A percentile compares a stretch with the other conserved stretches of the same genome.
Evolutionary conservation across 2,329 filamentous ascomycete species (phyloP).

Genomic region (Laburnicola sp.): DNA sequence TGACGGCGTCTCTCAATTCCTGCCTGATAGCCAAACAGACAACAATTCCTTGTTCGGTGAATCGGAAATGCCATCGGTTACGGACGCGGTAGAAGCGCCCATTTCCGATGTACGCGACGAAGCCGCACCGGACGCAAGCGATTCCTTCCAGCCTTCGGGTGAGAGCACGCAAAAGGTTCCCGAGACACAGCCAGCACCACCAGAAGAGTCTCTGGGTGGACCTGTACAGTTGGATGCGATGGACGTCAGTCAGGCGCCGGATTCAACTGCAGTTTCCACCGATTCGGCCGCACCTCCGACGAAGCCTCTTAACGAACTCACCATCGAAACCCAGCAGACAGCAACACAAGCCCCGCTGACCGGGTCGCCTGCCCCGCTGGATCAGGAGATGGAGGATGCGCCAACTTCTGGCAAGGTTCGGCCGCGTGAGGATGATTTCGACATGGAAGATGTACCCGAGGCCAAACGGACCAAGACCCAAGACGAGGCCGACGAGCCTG

Average conservation of each 20-base stretch:
- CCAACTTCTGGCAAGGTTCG: constrained; percentile 57
- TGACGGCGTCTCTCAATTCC: constrained; percentile 48
- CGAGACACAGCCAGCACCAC: constrained; percentile 30
- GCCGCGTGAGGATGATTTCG: constrained; percentile 74
- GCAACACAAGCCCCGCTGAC: constrained; percentile 19
- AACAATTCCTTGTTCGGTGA: constrained; percentile 46
- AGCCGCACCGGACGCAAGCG: constrained; percentile 18
- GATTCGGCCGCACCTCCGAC: constrained; percentile 29
- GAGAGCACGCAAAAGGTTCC: constrained; percentile 37
- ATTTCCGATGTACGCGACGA: constrained; percentile 43
- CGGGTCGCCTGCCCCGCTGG: constrained; percentile 29
- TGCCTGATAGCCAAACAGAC: constrained; percentile 47
- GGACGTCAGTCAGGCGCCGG: constrained; percentile 29
- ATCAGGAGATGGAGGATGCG: constrained; percentile 46
- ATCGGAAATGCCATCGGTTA: constrained; percentile 36
- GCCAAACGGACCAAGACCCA: constrained; percentile 82
- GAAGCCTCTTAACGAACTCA: constrained; percentile 40
- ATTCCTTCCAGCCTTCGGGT: constrained; percentile 12
- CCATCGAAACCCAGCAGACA: constrained; percentile 29
- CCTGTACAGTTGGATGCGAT: constrained; percentile 25
- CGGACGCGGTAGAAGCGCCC: constrained; percentile 48
- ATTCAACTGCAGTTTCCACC: constrained; percentile 16
- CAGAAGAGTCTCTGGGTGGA: constrained; percentile 13
- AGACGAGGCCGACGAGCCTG: constrained; percentile 32
- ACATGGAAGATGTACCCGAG: constrained; percentile 58